Conservation (phyloP, 2,329 filamentous ascomycete genomes). For the Boeremia exigua region DNA sequence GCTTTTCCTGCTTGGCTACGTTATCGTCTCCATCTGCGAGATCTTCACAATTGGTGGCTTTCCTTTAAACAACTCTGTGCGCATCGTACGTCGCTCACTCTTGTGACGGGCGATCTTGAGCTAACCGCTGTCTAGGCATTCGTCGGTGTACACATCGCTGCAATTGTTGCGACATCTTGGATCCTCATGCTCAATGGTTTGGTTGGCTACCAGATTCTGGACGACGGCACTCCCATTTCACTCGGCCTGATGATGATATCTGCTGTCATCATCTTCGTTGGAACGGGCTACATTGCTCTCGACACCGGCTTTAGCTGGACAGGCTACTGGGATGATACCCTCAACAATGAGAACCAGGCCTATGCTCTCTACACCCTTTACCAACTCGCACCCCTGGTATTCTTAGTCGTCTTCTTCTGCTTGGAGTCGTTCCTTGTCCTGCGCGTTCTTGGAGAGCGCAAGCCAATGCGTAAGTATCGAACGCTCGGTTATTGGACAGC, state of each 20-base stretch:
- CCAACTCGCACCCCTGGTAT: slow-evolving; percentile 85
- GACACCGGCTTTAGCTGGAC: slow-evolving; percentile 92
- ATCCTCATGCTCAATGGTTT: slow-evolving; percentile 89
- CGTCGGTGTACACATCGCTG: slow-evolving; percentile 85
- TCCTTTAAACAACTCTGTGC: slow-evolving; percentile 72
- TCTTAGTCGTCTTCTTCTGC: slow-evolving; percentile 84
- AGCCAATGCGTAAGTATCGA: slow-evolving; percentile 77
- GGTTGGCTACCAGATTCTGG: slow-evolving; percentile 90
- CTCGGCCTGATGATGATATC: slow-evolving; percentile 76
- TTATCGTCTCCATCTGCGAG: slow-evolving; percentile 89
- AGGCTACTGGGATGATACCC: slow-evolving; percentile 68
- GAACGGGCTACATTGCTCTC: slow-evolving; percentile 93
- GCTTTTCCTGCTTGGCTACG: slow-evolving; percentile 84
- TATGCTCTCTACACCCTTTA: slow-evolving; percentile 94
- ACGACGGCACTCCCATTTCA: slow-evolving; percentile 89
- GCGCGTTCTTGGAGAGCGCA: slow-evolving; percentile 81
- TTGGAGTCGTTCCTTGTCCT: slow-evolving; percentile 85
- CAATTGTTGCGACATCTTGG: slow-evolving; percentile 88
- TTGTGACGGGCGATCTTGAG: neutral
- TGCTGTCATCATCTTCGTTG: slow-evolving; percentile 75
- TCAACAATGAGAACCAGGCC: slow-evolving; percentile 64
- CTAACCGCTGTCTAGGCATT: slow-evolving; percentile 68
- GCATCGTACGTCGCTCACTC: slow-evolving; percentile 66
- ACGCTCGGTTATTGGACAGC: neutral
- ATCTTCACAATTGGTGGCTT: slow-evolving; percentile 95